Evolutionary conservation across 73 alveolate species (phyloP).

Genomic region (Symbiodinium natans): DNA sequence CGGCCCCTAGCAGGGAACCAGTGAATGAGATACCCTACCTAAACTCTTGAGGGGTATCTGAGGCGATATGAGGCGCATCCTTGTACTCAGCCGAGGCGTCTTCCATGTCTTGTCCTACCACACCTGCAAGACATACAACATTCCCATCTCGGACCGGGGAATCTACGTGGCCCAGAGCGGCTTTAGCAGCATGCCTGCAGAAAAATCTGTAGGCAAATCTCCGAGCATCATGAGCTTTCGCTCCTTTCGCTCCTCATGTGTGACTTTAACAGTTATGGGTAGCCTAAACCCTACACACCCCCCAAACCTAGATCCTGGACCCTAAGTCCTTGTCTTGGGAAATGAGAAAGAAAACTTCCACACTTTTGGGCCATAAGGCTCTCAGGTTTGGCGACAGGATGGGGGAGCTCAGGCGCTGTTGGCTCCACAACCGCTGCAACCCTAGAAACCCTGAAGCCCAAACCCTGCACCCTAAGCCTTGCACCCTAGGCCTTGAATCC

Average conservation of each 20-base stretch:
- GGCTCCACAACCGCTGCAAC: too few relatives aligned
- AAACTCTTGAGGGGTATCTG: too few relatives aligned
- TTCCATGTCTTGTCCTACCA: conserved; percentile 92
- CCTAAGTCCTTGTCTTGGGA: too few relatives aligned
- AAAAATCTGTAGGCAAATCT: too few relatives aligned
- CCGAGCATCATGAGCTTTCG: too few relatives aligned
- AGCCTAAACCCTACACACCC: neutral
- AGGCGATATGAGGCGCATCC: too few relatives aligned
- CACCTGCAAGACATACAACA: conserved; percentile 92
- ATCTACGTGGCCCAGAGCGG: conserved; percentile 89
- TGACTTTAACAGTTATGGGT: neutral
- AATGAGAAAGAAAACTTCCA: neutral
- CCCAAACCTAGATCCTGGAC: neutral
- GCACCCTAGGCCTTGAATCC: neutral
- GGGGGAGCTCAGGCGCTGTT: too few relatives aligned
- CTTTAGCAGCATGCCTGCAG: conserved; percentile 5
- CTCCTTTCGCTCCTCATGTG: too few relatives aligned
- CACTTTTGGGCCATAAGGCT: neutral
- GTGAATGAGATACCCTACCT: too few relatives aligned
- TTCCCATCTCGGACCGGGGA: conserved; percentile 75
- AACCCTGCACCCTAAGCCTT: neutral
- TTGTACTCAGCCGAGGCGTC: conserved; percentile 61
- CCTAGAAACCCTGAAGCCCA: neutral
- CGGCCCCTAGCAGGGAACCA: too few relatives aligned
- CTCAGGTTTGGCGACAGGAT: neutral